Percentiles rank a stretch among this genome's conserved stretches.
Evolutionary conservation across 2,329 filamentous ascomycete genomes (phyloP).

Genomic region (Rosellinia necatrix): DNA sequence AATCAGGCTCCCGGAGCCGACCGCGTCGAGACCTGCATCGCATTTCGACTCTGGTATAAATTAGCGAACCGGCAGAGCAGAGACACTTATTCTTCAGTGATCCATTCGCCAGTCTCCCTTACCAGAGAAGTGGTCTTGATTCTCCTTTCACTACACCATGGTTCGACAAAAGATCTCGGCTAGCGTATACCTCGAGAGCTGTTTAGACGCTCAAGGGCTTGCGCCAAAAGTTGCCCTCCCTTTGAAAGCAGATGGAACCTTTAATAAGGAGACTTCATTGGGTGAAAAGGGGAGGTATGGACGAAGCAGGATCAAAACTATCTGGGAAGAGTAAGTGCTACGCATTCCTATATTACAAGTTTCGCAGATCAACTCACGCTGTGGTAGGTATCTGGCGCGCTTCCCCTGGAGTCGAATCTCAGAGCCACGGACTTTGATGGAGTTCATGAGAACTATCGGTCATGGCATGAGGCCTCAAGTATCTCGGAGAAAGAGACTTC

Average conservation of each 20-base stretch:
- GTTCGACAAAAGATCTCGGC: slow-evolving; percentile 1
- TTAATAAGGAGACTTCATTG: slow-evolving; percentile 4
- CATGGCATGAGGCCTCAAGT: not conserved
- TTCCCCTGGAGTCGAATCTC: not conserved
- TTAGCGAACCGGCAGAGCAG: not conserved
- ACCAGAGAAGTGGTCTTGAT: not conserved
- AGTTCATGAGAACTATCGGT: not conserved
- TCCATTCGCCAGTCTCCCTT: not conserved
- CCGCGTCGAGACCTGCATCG: not conserved
- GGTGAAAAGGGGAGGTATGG: slow-evolving; percentile 2
- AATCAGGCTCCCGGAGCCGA: slow-evolving; percentile 6
- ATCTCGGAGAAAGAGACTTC: not conserved
- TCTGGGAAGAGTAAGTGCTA: slow-evolving; percentile 2
- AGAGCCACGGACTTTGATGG: not conserved
- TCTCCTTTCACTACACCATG: not conserved
- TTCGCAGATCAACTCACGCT: not conserved
- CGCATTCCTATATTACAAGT: not conserved
- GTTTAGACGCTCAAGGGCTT: not conserved
- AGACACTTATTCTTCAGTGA: not conserved
- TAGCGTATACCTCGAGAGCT: not conserved
- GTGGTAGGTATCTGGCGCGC: not conserved
- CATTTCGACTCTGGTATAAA: slow-evolving; percentile 6
- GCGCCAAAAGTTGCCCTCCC: not conserved
- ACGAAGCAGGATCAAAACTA: not conserved
- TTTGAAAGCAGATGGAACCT: slow-evolving; percentile 2